phyloP scores from a whole-genome alignment of 768 basidiomycete genomes.

The Tricholoma hemisulphureum region DNA sequence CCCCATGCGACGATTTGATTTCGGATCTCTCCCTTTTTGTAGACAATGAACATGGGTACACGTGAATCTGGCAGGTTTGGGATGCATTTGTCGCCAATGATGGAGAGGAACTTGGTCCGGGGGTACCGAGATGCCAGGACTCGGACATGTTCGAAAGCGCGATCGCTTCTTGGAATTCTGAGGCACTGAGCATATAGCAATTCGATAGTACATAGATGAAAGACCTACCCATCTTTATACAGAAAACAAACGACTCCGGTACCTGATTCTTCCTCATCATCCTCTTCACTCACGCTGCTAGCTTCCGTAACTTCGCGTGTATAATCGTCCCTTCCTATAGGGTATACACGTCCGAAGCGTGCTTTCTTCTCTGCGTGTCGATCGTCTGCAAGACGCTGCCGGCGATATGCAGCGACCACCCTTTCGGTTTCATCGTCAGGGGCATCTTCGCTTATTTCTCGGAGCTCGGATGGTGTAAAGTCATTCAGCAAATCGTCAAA shows the following conservation, averaged over 20 bases:
- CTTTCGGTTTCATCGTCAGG: slow-evolving; percentile 76
- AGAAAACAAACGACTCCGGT: slow-evolving; percentile 94
- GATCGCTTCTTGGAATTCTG: slow-evolving; percentile 81
- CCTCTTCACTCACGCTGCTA: slow-evolving; percentile 67
- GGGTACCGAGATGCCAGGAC: slow-evolving; percentile 80
- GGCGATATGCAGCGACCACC: slow-evolving; percentile 62
- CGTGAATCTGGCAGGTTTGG: slow-evolving; percentile 91
- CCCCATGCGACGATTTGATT: slow-evolving; percentile 87
- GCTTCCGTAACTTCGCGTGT: slow-evolving; percentile 94
- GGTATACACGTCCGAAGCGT: slow-evolving; percentile 81
- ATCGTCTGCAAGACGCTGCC: slow-evolving; percentile 65
- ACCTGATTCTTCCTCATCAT: slow-evolving; percentile 64
- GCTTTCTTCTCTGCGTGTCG: slow-evolving; percentile 54
- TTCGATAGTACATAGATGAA: background rate
- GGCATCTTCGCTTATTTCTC: slow-evolving; percentile 69
- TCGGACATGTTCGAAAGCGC: slow-evolving; percentile 65
- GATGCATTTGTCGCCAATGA: slow-evolving; percentile 93
- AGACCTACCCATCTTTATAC: slow-evolving; percentile 88
- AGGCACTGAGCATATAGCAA: background rate
- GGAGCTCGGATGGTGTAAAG: slow-evolving; percentile 60
- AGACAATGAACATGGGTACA: slow-evolving; percentile 89
- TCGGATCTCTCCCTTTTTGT: slow-evolving; percentile 87
- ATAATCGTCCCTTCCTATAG: slow-evolving; percentile 91
- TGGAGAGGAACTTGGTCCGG: slow-evolving; percentile 93
- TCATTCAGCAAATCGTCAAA: slow-evolving; percentile 68